Evolutionary conservation across 345 rosid species (phyloP).

Genomic region (Lagerstroemia speciosa): DNA sequence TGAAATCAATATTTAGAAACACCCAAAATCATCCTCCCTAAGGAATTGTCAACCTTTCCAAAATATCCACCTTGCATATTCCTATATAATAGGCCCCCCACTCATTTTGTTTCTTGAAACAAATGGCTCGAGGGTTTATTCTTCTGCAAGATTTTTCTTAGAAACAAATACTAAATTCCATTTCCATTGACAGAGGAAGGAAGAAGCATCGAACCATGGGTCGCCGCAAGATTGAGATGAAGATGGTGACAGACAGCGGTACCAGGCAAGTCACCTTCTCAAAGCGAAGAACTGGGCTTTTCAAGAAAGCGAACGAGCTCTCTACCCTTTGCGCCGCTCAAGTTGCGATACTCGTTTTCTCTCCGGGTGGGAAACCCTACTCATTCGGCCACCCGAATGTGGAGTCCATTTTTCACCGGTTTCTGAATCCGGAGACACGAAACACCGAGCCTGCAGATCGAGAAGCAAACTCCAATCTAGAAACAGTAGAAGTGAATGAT

Average conservation of each 20-base stretch:
- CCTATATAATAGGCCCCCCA: not conserved
- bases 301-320: slow-evolving; percentile 60
- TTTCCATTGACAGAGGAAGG: not conserved
- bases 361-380: slow-evolving; percentile 67
- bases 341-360: slow-evolving; percentile 49
- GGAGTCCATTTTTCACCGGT: slow-evolving; percentile 28
- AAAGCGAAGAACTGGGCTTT: slow-evolving; percentile 49
- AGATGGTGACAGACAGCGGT: slow-evolving; percentile 44
- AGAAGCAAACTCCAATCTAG: not conserved
- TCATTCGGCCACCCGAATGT: slow-evolving; percentile 59
- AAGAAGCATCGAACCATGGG: slow-evolving; percentile 28
- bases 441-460: not conserved
- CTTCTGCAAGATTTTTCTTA: not conserved
- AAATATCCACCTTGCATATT: not conserved
- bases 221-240: slow-evolving; percentile 54
- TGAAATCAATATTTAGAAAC: not conserved
- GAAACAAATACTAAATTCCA: not conserved
- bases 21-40: not conserved
- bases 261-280: slow-evolving; percentile 66
- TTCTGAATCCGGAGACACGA: slow-evolving; percentile 18
- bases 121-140: not conserved
- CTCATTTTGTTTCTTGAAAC: not conserved
- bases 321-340: slow-evolving; percentile 49
- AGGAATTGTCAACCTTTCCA: not conserved
- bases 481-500: not conserved